Conservation (phyloP, 2,329 filamentous ascomycete genomes). For the Diaporthe batatas region DNA sequence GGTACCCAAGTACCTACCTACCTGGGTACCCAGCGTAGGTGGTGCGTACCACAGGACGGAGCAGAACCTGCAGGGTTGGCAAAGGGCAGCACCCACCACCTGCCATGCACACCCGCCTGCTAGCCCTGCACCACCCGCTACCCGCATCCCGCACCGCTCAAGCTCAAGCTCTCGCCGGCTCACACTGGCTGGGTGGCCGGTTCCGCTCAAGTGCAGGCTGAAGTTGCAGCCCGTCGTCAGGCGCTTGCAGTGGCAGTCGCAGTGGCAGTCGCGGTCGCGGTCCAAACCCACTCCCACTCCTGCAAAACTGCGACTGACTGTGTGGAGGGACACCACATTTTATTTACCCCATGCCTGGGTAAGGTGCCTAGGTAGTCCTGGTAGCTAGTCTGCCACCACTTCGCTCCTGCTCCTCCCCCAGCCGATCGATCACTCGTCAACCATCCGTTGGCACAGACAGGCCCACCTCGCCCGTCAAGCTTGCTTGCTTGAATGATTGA, state of each 20-base stretch:
- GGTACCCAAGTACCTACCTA: too few relatives aligned
- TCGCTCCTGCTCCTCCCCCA: background rate
- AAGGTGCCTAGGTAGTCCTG: too few relatives aligned
- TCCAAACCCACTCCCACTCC: background rate
- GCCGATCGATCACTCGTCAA: constrained; percentile 27
- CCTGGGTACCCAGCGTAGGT: background rate
- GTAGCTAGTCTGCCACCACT: constrained; percentile 21
- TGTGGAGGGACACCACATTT: constrained; percentile 12
- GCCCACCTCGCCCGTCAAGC: background rate
- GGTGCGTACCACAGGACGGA: background rate
- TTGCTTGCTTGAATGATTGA: background rate
- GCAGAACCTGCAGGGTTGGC: background rate
- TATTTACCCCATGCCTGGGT: constrained; percentile 23
- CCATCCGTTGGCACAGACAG: constrained; percentile 14
- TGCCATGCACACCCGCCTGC: background rate
- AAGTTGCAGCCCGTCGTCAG: constrained; percentile 37
- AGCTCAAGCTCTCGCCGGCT: constrained; percentile 25
- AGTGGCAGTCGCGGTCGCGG: background rate
- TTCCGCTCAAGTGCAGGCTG: constrained; percentile 33
- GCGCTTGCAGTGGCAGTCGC: constrained; percentile 28
- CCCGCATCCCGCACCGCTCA: constrained; percentile 15
- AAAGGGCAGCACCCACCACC: constrained; percentile 6
- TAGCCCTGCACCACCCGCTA: background rate
- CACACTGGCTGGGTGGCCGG: constrained; percentile 30
- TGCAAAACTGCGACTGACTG: constrained; percentile 19